Base-by-base conservation (phyloP, 257 asterid genomes). In the Hygrophila difformis region DNA sequence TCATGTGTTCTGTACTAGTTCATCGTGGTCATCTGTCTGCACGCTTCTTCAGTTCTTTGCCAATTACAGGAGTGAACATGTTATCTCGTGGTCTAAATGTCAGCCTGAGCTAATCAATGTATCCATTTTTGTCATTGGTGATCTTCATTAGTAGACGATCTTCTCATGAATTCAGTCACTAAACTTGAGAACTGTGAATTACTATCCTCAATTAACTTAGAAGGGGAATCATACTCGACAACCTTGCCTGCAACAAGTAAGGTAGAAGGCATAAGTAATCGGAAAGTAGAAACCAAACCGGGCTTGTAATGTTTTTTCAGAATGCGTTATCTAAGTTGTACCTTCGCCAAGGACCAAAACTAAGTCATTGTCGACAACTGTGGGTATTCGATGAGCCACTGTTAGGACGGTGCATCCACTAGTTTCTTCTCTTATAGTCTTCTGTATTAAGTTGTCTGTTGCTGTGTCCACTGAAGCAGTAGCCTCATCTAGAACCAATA, bases 371-470 rank as follows among this genome's bases (percentile, higher is more conserved):
- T 86, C 96, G 28, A 79, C 74, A 1, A 86, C 88, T 1, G 96
- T 86, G 22, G 94, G 88, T 43, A 86, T 82, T 21, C 96, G 76
- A 59, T 86, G 96, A 12, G 94, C 96, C 39, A 86, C 88, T 2
- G 86, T 82, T 51, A 86, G 71, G 39, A 86, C 96, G 0, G 94
- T 86, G 61, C 86, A 86, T 3, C 63, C 65, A 2, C 47, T 60
- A 0, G 96, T 86, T 61, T 79, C 94, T 56, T 68, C 89, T 63
- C 93, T 66, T 42, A 86, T 74, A 0, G 86, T 79, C 52, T 73
- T 82, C 56, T 86, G 94, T 3, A 86, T 86, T 39, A 75, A 52
- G 41, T 67, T 86, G 61, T 79, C 94, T 0, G 89, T 77, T 26
- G 70, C 62, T 41, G 93, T 72, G 52, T 86, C 94, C 2, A 86